Conservation (phyloP, 345 rosid genomes). For the Barbarea vulgaris region DNA sequence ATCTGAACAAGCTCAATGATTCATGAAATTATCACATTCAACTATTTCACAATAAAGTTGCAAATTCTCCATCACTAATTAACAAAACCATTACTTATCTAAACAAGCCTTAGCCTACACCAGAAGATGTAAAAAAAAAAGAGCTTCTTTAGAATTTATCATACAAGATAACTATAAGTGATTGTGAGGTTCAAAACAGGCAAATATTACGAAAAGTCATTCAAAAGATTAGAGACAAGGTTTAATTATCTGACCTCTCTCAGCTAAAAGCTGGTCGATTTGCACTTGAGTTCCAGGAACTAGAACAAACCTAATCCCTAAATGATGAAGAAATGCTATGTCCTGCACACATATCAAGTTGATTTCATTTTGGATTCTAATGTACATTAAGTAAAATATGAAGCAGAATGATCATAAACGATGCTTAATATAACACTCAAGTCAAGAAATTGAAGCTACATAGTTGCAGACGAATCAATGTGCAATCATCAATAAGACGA, state of each 20-base stretch:
- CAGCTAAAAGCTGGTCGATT: constrained; percentile 78
- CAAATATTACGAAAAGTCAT: background rate
- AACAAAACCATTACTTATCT: background rate
- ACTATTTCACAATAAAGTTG: background rate
- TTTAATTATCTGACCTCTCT: constrained; percentile 59
- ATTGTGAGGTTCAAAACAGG: background rate
- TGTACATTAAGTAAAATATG: background rate
- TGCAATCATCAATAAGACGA: background rate
- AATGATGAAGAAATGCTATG: constrained; percentile 87
- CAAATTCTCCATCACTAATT: constrained; percentile 12
- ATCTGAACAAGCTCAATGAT: constrained; percentile 30
- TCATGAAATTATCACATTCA: constrained; percentile 9
- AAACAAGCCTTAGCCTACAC: background rate
- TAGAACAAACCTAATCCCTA: constrained; percentile 80
- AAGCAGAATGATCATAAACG: background rate
- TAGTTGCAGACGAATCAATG: background rate
- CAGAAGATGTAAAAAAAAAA: background rate
- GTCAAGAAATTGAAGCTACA: background rate
- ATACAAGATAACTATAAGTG: background rate
- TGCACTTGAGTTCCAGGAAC: constrained; percentile 91
- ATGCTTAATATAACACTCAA: constrained; percentile 1
- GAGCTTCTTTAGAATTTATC: background rate
- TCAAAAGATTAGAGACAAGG: background rate
- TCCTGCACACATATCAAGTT: constrained; percentile 54
- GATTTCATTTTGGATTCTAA: background rate